Conservation (phyloP, 1,284 basidiomycete genomes). For the Puccinia horiana region DNA sequence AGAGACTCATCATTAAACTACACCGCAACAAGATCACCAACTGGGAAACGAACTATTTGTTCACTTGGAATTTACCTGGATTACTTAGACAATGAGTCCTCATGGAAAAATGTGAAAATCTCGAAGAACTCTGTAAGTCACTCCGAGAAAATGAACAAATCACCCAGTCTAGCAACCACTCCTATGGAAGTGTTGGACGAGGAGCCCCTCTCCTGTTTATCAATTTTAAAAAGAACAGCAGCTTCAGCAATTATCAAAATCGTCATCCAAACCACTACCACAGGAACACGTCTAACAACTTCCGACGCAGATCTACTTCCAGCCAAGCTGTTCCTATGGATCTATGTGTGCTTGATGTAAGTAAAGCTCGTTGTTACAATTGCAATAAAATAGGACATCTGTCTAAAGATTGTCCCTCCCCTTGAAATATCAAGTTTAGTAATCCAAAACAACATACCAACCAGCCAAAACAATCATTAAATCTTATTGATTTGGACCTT, state of each 20-base stretch:
- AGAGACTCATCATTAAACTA: neutral
- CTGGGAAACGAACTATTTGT: neutral
- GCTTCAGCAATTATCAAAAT: neutral
- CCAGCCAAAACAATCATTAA: neutral
- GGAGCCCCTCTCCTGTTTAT: neutral
- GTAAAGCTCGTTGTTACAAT: constrained; percentile 9
- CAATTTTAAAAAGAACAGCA: neutral
- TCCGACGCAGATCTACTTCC: neutral
- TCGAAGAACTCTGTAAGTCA: neutral
- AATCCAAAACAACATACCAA: neutral
- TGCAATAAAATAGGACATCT: constrained; percentile 19
- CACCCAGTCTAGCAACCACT: neutral
- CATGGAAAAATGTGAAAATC: neutral
- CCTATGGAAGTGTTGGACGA: neutral
- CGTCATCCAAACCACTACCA: neutral
- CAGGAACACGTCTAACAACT: neutral
- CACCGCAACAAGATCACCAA: neutral
- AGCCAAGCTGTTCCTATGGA: neutral
- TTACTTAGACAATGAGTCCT: neutral
- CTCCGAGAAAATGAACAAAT: neutral
- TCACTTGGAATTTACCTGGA: neutral
- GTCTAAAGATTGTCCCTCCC: neutral
- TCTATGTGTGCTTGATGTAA: neutral
- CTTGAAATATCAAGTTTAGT: neutral
- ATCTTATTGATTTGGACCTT: neutral